Evolutionary conservation across 306 rosid genomes (phyloP).

Genomic region (Vicia villosa): DNA sequence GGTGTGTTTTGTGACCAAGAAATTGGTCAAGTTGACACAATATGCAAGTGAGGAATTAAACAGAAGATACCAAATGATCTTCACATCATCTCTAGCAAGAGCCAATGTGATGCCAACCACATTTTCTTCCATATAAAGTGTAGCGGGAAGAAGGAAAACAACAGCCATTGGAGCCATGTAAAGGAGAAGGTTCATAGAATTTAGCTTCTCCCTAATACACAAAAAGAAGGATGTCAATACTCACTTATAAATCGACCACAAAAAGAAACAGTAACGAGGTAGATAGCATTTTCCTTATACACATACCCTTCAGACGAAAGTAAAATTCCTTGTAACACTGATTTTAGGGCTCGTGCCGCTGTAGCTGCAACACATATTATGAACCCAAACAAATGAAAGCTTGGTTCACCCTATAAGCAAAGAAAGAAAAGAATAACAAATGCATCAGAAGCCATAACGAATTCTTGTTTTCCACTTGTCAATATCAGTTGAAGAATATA

Average conservation of each 20-base stretch:
- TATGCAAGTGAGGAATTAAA: constrained; percentile 94
- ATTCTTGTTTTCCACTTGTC: constrained; percentile 4
- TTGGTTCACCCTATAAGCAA: constrained; percentile 85
- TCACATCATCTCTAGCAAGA: constrained; percentile 91
- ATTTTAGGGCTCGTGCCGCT: constrained; percentile 94
- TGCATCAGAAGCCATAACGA: constrained; percentile 33
- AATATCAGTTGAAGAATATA: constrained; percentile 20
- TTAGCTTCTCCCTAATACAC: constrained; percentile 89
- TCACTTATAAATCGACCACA: background rate
- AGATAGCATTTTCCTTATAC: constrained; percentile 7
- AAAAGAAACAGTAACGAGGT: constrained; percentile 6
- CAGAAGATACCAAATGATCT: constrained; percentile 95
- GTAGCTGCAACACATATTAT: constrained; percentile 91
- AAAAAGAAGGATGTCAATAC: constrained; percentile 38
- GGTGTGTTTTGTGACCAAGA: constrained; percentile 97
- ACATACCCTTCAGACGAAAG: constrained; percentile 99
- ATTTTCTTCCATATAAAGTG: constrained; percentile 94
- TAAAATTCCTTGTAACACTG: constrained; percentile 94
- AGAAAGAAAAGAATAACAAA: constrained; percentile 28
- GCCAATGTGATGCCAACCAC: constrained; percentile 97
- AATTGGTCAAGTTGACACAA: constrained; percentile 95
- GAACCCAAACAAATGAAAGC: constrained; percentile 98
- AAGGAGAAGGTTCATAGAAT: constrained; percentile 97
- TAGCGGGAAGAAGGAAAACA: constrained; percentile 96
- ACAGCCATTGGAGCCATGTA: constrained; percentile 99